Evolutionary conservation across 331 rosid species (phyloP).

Genomic region (Rosa hybrid): DNA sequence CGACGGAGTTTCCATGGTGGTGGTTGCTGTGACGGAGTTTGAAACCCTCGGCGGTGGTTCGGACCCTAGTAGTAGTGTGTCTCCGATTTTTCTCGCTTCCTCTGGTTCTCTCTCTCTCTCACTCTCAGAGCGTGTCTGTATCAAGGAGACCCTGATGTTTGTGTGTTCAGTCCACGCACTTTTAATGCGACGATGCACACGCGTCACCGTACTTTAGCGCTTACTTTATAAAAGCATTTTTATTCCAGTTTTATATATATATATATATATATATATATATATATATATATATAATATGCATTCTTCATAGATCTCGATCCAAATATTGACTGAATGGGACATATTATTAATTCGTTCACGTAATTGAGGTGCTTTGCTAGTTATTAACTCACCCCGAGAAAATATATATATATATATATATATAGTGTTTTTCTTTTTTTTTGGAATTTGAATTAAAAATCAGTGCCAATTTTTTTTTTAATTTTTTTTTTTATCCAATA

Average conservation of each 20-base stretch:
- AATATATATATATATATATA: too few species aligned
- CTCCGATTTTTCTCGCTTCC: background rate
- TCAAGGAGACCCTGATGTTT: background rate
- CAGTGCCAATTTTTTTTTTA: too few species aligned
- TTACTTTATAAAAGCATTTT: background rate
- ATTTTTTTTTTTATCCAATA: too few species aligned
- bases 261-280: too few species aligned
- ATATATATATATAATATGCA: too few species aligned
- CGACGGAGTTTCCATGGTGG: conserved; percentile 63
- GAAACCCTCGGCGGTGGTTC: conserved; percentile 39
- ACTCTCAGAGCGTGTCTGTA: background rate
- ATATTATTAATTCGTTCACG: too few species aligned
- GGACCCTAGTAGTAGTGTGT: background rate
- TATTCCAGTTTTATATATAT: background rate
- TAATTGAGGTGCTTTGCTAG: too few species aligned
- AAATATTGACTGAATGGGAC: too few species aligned
- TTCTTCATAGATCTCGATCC: too few species aligned
- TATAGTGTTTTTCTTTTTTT: too few species aligned
- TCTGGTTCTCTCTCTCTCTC: background rate
- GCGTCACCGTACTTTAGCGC: background rate
- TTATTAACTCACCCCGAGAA: too few species aligned
- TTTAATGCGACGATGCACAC: background rate
- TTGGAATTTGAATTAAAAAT: too few species aligned
- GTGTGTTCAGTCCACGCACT: background rate
- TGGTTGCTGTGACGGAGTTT: conserved; percentile 39